Evolutionary conservation across 2,329 filamentous ascomycete genomes (phyloP).

Genomic region (Claviceps citrina): DNA sequence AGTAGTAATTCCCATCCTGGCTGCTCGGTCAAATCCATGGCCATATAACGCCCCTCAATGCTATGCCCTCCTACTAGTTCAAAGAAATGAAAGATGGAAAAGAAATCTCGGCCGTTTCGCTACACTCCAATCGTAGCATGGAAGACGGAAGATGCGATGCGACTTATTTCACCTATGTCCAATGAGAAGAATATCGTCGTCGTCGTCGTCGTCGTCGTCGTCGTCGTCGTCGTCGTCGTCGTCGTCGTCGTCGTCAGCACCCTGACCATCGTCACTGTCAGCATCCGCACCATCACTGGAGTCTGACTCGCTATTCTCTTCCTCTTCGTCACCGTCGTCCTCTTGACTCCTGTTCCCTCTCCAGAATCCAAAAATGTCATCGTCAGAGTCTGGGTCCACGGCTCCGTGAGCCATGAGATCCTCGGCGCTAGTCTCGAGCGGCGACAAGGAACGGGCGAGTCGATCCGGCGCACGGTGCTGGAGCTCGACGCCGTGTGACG

Average conservation of each 20-base stretch:
- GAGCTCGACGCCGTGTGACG: slow-evolving; percentile 21
- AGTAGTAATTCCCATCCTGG: neutral
- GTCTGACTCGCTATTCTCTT: slow-evolving; percentile 27
- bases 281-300: slow-evolving; percentile 28
- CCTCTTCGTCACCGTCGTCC: slow-evolving; percentile 28
- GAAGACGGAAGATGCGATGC: neutral
- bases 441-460: slow-evolving; percentile 30
- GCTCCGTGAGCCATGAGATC: slow-evolving; percentile 13
- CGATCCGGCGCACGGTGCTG: slow-evolving; percentile 23
- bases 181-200: slow-evolving; percentile 34
- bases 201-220: slow-evolving; percentile 21
- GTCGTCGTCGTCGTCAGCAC: slow-evolving; percentile 25
- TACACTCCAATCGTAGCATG: neutral
- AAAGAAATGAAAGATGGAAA: neutral
- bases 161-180: slow-evolving; percentile 30
- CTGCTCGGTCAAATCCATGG: neutral
- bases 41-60: neutral
- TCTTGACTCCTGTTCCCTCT: slow-evolving; percentile 19
- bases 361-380: slow-evolving; percentile 45
- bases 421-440: slow-evolving; percentile 16
- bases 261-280: slow-evolving; percentile 32
- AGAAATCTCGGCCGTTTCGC: neutral
- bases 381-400: slow-evolving; percentile 32
- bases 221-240: slow-evolving; percentile 35
- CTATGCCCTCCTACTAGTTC: neutral